Conservation (phyloP, 805 yeast species). For the Hanseniaspora pseudoguilliermondii region DNA sequence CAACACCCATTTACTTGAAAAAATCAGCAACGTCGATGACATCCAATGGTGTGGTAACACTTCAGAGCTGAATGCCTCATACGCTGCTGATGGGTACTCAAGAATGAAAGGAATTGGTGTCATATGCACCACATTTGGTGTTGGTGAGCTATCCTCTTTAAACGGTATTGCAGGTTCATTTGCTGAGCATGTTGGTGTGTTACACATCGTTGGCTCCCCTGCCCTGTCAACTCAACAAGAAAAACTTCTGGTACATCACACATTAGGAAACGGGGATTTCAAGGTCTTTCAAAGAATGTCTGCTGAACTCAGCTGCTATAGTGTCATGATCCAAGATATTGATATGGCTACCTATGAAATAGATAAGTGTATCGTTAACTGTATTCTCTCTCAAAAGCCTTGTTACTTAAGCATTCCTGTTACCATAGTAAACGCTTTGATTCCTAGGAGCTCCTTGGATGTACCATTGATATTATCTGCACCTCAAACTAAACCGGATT, state of each 20-base stretch:
- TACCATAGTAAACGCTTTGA: conserved; percentile 38
- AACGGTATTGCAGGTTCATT: conserved; percentile 76
- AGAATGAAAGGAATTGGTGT: conserved; percentile 33
- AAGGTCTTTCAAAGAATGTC: conserved; percentile 41
- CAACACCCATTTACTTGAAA: conserved; percentile 53
- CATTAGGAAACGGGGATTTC: conserved; percentile 27
- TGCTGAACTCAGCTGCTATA: conserved; percentile 39
- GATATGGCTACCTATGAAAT: conserved; percentile 44
- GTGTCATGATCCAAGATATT: conserved; percentile 42
- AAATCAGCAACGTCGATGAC: conserved; percentile 38
- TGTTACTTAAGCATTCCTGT: conserved; percentile 61
- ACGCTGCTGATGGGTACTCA: conserved; percentile 83
- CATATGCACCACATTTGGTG: conserved; percentile 57
- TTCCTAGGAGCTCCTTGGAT: conserved; percentile 29
- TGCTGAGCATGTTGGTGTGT: conserved; percentile 68
- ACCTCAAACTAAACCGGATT: conserved; percentile 24
- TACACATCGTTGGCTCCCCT: conserved; percentile 79
- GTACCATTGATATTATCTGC: conserved; percentile 25
- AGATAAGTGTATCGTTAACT: conserved; percentile 34
- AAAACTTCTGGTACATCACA: conserved; percentile 28
- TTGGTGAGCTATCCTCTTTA: conserved; percentile 76
- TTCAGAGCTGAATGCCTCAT: conserved; percentile 82
- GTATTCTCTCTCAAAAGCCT: conserved; percentile 44
- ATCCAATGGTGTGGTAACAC: conserved; percentile 71
- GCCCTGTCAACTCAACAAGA: conserved; percentile 28